These are phyloP conservation scores for Medicago lupulina DNA, from an alignment of 306 rosid species.

Conservation along the genomic window DNA sequence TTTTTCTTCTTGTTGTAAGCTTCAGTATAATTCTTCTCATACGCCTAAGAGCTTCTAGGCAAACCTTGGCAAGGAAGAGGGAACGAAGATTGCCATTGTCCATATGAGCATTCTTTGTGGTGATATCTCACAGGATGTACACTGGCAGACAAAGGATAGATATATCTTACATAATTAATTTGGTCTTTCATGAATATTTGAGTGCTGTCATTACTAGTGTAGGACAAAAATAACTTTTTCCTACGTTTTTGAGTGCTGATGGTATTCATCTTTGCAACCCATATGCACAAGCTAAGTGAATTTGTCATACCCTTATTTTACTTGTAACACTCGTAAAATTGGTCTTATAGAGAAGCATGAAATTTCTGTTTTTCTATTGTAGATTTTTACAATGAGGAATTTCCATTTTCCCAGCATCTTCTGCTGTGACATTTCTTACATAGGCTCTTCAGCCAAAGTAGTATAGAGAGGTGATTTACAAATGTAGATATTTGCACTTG, in stretches of 20 bases:
- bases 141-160: slow-evolving; percentile 21
- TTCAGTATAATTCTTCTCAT: slow-evolving; percentile 42
- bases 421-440: slow-evolving; percentile 16
- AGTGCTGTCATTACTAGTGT: slow-evolving; percentile 30
- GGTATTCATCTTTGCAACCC: slow-evolving; percentile 34
- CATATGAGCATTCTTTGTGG: slow-evolving; percentile 41
- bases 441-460: slow-evolving; percentile 30
- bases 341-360: slow-evolving; percentile 3
- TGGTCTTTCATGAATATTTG: slow-evolving; percentile 38
- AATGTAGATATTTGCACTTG: slow-evolving; percentile 32
- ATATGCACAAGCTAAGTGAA: slow-evolving; percentile 34
- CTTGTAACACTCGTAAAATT: slow-evolving; percentile 33
- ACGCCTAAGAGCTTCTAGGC: slow-evolving; percentile 49
- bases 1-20: slow-evolving; percentile 43
- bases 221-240: slow-evolving; percentile 3
- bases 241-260: slow-evolving; percentile 19
- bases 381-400: slow-evolving; percentile 39
- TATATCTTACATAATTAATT: slow-evolving; percentile 17
- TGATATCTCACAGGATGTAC: slow-evolving; percentile 29
- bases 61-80: slow-evolving; percentile 51
- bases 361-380: slow-evolving; percentile 24
- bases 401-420: slow-evolving; percentile 37
- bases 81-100: slow-evolving; percentile 58
- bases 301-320: slow-evolving; percentile 35
- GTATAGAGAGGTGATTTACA: slow-evolving; percentile 27